These are phyloP conservation scores for Scenedesmus sp. DNA, from an alignment of 163 green algal genomes.

Conservation along the genomic window DNA sequence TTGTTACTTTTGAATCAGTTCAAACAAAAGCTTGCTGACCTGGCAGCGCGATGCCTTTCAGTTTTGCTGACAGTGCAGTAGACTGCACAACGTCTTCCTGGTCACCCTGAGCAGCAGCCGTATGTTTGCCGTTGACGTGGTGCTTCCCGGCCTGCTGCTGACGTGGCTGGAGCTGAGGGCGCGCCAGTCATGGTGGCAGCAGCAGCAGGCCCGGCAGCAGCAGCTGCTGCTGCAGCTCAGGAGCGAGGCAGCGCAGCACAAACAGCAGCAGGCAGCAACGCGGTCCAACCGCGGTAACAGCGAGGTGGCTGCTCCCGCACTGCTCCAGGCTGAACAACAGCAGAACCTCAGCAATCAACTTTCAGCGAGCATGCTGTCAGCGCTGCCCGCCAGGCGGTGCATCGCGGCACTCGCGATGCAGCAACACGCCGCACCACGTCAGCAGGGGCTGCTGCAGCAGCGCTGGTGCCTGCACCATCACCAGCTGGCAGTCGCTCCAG, in stretches of 20 bases:
- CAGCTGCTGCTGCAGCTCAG: neutral
- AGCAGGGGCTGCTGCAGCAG: neutral
- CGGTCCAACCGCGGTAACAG: neutral
- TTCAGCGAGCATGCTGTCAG: too few relatives aligned
- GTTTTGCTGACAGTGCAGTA: neutral
- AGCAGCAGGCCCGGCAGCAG: neutral
- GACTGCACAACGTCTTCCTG: slow-evolving; percentile 51
- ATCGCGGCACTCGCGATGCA: too few relatives aligned
- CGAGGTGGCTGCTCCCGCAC: too few relatives aligned
- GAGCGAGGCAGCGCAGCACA: neutral
- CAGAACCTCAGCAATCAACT: neutral
- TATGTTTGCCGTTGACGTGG: neutral
- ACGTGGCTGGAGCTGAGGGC: slow-evolving; percentile 4
- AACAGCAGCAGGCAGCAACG: neutral
- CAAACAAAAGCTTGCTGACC: neutral
- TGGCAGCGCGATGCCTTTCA: neutral
- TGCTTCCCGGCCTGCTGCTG: neutral
- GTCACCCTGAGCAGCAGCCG: slow-evolving; percentile 48
- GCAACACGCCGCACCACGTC: neutral
- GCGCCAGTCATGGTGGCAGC: neutral
- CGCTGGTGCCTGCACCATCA: neutral
- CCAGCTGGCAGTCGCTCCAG: neutral
- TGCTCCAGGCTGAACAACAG: neutral
- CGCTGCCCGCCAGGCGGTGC: too few relatives aligned
- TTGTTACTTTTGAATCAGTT: too few relatives aligned